Evolutionary conservation across 495 filamentous ascomycete genomes (phyloP).

Genomic region (Delitschia confertaspora): DNA sequence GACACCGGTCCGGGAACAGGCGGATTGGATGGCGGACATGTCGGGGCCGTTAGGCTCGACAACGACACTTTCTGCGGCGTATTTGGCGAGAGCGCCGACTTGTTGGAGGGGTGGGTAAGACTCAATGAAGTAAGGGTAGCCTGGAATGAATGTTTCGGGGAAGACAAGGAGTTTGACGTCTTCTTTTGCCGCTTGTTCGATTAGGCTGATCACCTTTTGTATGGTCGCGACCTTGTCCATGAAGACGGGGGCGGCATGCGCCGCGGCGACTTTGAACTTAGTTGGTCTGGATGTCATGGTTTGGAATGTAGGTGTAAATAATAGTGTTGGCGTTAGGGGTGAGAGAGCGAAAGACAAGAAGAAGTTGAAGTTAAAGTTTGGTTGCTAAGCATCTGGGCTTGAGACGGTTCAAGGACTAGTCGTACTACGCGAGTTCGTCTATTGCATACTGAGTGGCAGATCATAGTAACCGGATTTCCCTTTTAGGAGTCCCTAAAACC

Average conservation of each 20-base stretch:
- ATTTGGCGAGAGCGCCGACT: conserved; percentile 22
- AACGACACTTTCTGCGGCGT: conserved; percentile 34
- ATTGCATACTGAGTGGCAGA: too few relatives aligned
- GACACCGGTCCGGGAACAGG: conserved; percentile 29
- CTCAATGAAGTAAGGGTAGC: conserved; percentile 26
- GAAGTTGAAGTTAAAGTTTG: too few relatives aligned
- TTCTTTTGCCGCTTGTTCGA: conserved; percentile 18
- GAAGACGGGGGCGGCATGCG: conserved; percentile 19
- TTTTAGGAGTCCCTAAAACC: too few relatives aligned
- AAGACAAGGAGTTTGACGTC: conserved; percentile 21
- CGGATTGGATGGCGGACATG: conserved; percentile 32
- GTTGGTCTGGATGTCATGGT: conserved; percentile 3
- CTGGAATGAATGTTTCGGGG: conserved; percentile 21
- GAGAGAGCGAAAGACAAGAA: neutral
- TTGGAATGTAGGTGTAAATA: too few relatives aligned
- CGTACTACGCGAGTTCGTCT: too few relatives aligned
- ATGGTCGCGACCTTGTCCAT: conserved; percentile 20
- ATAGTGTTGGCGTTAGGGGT: neutral
- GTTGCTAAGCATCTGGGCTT: too few relatives aligned
- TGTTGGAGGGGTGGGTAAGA: conserved; percentile 23
- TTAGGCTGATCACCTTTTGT: conserved; percentile 9
- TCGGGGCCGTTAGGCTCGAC: conserved; percentile 28
- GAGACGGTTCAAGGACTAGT: too few relatives aligned
- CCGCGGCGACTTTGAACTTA: conserved; percentile 19
- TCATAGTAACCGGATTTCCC: too few relatives aligned